Base-by-base conservation (phyloP, 108 stramenopile species). In the Fragilariopsis cylindrus region DNA sequence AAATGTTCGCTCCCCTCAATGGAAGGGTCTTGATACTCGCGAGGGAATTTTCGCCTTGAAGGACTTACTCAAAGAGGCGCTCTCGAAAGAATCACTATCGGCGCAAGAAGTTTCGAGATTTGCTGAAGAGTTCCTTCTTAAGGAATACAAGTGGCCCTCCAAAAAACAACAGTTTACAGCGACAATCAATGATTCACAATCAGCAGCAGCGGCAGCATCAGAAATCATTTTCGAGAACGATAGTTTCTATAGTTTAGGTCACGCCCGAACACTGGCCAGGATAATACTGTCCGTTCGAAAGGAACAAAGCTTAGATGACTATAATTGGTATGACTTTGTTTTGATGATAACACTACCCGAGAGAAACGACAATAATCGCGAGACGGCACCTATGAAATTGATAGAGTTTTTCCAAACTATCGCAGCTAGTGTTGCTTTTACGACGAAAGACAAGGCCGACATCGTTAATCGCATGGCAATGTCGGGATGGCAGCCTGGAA, bases 381-480 rank as follows among this genome's bases (percentile, higher is more conserved):
- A 72, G 63, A 13, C 7, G 16, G 18, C 40, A 9, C 44, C 53
- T 3, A 15, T 72, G 5, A 57, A 69, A 53, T 1, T 76, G 69
- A 46, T 48, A 7, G 65, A 71, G 0, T 72, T 72, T 52, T 67
- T 72, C 11, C 42, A n/a, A 16, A 45, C 62, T 6, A 19, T 78
- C 6, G 40, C 55, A 41, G 39, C 55, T 46, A 13, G 48, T 47
- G 63, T 67, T 44, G 57, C 39, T 40, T 43, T 79, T 43, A 73
- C 78, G 15, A 15, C 57, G 13, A 39, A 11, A 43, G 78, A 79
- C 45, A 79, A 73, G 65, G 67, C 71, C 42, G 11, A 57, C 5
- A 69, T 73, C 5, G 78, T 79, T 11, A 46, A 69, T 57, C 64
- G 68, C 54, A 63, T 79, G 72, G 78, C 78, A 5, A 18, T 67